phyloP scores from a whole-genome alignment of 176 grass and related monocot species.

The Bolboschoenus planiculmis region DNA sequence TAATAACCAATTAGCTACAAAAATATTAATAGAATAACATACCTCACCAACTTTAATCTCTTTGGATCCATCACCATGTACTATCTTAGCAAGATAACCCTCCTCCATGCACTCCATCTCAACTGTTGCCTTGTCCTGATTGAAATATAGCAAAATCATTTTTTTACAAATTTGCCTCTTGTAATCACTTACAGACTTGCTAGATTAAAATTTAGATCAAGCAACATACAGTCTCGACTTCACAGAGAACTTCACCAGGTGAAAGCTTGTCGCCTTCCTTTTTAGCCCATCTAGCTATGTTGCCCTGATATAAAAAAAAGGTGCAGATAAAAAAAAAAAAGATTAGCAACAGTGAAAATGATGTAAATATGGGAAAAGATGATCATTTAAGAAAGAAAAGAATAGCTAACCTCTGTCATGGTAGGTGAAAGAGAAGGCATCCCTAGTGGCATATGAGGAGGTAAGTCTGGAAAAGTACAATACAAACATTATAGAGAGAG shows the following conservation, averaged over 20 bases:
- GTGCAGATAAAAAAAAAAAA: slow-evolving; percentile 9
- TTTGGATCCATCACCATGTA: slow-evolving; percentile 87
- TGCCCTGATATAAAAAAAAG: slow-evolving; percentile 59
- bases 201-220: slow-evolving; percentile 13
- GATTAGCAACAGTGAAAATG: background rate
- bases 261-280: slow-evolving; percentile 96
- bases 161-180: slow-evolving; percentile 19
- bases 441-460: slow-evolving; percentile 71
- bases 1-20: background rate
- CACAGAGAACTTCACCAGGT: slow-evolving; percentile 84
- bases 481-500: slow-evolving; percentile 20
- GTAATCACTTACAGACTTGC: background rate
- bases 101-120: slow-evolving; percentile 99
- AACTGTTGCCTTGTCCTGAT: slow-evolving; percentile 88
- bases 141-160: slow-evolving; percentile 7
- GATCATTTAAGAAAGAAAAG: background rate
- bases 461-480: slow-evolving; percentile 52
- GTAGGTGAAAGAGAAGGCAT: slow-evolving; percentile 97
- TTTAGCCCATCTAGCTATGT: slow-evolving; percentile 91
- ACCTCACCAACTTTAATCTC: slow-evolving; percentile 98
- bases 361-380: background rate
- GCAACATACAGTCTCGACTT: slow-evolving; percentile 86
- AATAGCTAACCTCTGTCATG: slow-evolving; percentile 75
- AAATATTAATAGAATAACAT: background rate
- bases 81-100: slow-evolving; percentile 92